A percentile compares a stretch with the other conserved stretches of the same genome.
These are phyloP conservation scores for Leccinellum albellum DNA, from an alignment of 768 basidiomycete species.

Conservation along the genomic window DNA sequence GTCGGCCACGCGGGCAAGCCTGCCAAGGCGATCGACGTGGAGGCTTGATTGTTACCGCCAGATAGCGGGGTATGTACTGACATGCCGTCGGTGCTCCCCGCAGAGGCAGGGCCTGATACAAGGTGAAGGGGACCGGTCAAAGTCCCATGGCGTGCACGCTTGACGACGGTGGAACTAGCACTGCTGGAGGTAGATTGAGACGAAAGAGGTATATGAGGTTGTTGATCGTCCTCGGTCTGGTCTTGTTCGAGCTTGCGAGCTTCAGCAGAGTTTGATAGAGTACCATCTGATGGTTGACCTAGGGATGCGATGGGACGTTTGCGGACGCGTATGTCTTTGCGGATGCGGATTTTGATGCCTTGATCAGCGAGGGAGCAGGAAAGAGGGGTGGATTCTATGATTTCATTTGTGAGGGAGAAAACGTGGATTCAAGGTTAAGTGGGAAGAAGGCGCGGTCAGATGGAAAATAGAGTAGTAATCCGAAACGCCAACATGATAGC, in stretches of 20 bases:
- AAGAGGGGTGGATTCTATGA: constrained; percentile 77
- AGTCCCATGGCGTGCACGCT: constrained; percentile 30
- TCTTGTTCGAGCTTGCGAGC: constrained; percentile 28
- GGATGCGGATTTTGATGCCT: constrained; percentile 91
- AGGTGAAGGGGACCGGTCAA: constrained; percentile 20
- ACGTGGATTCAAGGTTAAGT: background rate
- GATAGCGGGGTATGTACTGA: constrained; percentile 19
- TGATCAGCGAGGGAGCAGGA: constrained; percentile 93
- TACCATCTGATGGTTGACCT: constrained; percentile 16
- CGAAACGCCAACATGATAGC: constrained; percentile 13
- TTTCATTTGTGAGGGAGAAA: background rate
- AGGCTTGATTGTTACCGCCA: constrained; percentile 5
- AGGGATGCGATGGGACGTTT: constrained; percentile 55
- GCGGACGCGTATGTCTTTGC: constrained; percentile 85
- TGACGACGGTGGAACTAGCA: constrained; percentile 8
- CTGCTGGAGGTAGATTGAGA: constrained; percentile 11
- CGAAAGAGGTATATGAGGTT: background rate
- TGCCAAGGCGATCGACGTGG: constrained; percentile 23
- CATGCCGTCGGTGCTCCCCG: constrained; percentile 14
- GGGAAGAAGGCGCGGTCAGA: constrained; percentile 7
- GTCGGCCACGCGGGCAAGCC: constrained; percentile 34
- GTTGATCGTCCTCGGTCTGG: constrained; percentile 22
- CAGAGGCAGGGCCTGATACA: constrained; percentile 16
- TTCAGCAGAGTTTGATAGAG: constrained; percentile 7
- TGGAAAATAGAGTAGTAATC: constrained; percentile 17